Conservation (phyloP, 345 rosid species). For the Rhodamnia rubescens region DNA sequence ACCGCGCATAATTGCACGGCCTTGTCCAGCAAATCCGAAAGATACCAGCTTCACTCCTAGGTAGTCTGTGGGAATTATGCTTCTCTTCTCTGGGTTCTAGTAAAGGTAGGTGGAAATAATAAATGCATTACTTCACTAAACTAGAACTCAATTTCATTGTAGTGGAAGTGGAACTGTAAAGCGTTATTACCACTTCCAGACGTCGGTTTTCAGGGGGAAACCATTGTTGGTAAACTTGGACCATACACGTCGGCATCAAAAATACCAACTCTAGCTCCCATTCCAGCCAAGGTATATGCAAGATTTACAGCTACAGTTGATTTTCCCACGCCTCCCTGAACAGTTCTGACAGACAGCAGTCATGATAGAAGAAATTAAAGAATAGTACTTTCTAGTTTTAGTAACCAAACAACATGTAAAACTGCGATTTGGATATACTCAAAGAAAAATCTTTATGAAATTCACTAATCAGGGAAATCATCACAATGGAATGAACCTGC, state of each 20-base stretch:
- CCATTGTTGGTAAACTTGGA: conserved; percentile 97
- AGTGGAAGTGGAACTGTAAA: background rate
- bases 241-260: conserved; percentile 97
- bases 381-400: background rate
- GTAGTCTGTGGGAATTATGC: conserved; percentile 88
- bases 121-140: background rate
- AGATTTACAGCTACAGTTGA: conserved; percentile 95
- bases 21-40: conserved; percentile 96
- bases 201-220: conserved; percentile 79
- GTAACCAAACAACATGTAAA: background rate
- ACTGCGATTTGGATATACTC: background rate
- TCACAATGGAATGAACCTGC: background rate
- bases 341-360: conserved; percentile 28
- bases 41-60: conserved; percentile 93
- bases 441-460: background rate
- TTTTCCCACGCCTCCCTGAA: conserved; percentile 98
- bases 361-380: conserved; percentile 9
- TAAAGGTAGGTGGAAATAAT: background rate
- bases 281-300: conserved; percentile 83
- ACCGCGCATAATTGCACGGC: conserved; percentile 95
- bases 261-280: conserved; percentile 97
- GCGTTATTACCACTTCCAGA: conserved; percentile 62
- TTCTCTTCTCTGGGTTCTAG: conserved; percentile 79
- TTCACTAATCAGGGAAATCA: background rate
- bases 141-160: background rate